phyloP scores from a whole-genome alignment of 257 asterid genomes.

The Solanum clarkiae region DNA sequence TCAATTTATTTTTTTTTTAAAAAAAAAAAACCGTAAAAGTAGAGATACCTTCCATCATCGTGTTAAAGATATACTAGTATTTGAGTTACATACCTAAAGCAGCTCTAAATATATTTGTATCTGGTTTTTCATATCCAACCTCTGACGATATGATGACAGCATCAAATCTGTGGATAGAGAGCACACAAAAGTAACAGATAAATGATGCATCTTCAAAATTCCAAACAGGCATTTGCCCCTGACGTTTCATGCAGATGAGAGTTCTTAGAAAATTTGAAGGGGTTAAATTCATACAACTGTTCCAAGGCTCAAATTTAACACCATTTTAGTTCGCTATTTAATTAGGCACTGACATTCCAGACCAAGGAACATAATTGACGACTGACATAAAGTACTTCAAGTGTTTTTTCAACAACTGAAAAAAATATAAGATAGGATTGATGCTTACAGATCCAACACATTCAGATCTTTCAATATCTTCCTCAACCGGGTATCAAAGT shows the following conservation, averaged over 20 bases:
- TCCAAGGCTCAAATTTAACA: not conserved
- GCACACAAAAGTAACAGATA: not conserved
- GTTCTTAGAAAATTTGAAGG: not conserved
- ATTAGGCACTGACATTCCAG: not conserved
- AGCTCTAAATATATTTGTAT: constrained; percentile 57
- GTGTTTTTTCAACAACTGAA: not conserved
- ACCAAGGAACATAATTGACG: not conserved
- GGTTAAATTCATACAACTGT: not conserved
- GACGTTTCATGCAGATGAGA: not conserved
- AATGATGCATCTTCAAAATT: not conserved
- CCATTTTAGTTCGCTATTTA: not conserved
- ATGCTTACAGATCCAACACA: constrained; percentile 68
- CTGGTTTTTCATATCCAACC: constrained; percentile 87
- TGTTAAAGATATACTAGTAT: not conserved
- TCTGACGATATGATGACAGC: constrained; percentile 88
- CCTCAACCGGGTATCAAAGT: constrained; percentile 90
- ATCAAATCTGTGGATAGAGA: constrained; percentile 51
- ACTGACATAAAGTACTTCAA: not conserved
- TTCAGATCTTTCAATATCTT: constrained; percentile 66
- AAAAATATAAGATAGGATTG: not conserved
- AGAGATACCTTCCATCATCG: not conserved
- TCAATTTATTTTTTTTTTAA: not conserved
- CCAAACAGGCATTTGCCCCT: not conserved
- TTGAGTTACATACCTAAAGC: constrained; percentile 55
- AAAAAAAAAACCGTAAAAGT: not conserved